Evolutionary conservation across 441 rosid genomes (phyloP), one percentile per base, ranked within the genome.

Genomic region (Mallotus repandus): DNA sequence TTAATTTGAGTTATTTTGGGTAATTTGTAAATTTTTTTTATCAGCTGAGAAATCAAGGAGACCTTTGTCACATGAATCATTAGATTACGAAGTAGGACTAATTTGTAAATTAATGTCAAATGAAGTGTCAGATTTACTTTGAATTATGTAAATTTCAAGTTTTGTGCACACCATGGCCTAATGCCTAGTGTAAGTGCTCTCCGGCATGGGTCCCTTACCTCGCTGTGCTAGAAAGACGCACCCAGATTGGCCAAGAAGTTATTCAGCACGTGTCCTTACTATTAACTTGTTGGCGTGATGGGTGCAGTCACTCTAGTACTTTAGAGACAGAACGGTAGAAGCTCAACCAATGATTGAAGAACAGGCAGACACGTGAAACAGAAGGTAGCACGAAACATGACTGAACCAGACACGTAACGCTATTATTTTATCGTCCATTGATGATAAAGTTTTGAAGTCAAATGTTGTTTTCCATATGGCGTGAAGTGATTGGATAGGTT

Each of bases 301-400:
- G 63, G 63, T 25, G 38, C 55, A 15, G 4, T 50, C 55, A 16
- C 18, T 50, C 7, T 11, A 9, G 55, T 4, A 6, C 7, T 55
- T 29, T 3, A 19, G 21, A 35, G n/a, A 18, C 32, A 18, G 52
- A 35, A 38, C 69, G n/a, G 11, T 7, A 38, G 21, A 21, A 2
- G 19, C 50, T 32, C 50, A 32, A 35, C 65, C 56, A 19, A 66
- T 74, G 21, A 74, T 58, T 49, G 60, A 22, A 49, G 16, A 74
- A 58, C 60, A 58, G 49, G 71, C 56, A 49, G 45, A 48, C 59
- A 58, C 56, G 10, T 29, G 32, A 46, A 4, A 9, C 19, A 35
- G 25, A 18, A 63, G 70, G 69, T 54, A 41, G 69, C 69, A 43
- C 54, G 55, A 43, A 64, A 63, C 41, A 21, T 13, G 2, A 16